Evolutionary conservation across 2,329 filamentous ascomycete genomes (phyloP).

Genomic region (Phoma sp.): DNA sequence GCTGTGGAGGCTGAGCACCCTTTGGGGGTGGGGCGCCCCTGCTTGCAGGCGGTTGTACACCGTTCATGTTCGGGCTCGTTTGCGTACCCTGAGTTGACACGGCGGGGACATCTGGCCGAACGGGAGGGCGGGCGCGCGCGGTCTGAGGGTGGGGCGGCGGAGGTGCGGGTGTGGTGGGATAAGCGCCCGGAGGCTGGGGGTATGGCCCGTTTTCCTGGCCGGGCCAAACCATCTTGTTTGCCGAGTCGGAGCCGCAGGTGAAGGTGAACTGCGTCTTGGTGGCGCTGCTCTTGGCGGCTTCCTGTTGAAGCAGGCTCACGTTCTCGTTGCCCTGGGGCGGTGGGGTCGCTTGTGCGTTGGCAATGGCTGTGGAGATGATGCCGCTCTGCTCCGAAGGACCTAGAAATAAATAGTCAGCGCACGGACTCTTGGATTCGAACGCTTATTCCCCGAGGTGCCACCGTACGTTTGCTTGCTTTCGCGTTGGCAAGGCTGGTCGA

Average conservation of each 20-base stretch:
- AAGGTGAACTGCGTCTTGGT: slow-evolving; percentile 94
- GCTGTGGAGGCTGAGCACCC: slow-evolving; percentile 47
- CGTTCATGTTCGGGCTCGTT: slow-evolving; percentile 60
- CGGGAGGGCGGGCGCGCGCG: slow-evolving; percentile 37
- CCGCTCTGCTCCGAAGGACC: slow-evolving; percentile 64
- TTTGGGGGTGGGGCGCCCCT: slow-evolving; percentile 46
- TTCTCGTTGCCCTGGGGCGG: slow-evolving; percentile 70
- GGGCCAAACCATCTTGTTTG: slow-evolving; percentile 78
- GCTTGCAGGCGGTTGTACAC: slow-evolving; percentile 32
- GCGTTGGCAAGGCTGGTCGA: slow-evolving; percentile 52
- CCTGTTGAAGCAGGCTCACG: slow-evolving; percentile 76
- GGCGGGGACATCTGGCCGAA: slow-evolving; percentile 44
- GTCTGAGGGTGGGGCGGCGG: slow-evolving; percentile 28
- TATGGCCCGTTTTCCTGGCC: slow-evolving; percentile 58
- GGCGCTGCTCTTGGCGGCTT: slow-evolving; percentile 66
- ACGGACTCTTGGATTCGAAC: slow-evolving; percentile 34
- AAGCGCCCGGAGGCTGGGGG: slow-evolving; percentile 48
- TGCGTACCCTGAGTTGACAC: slow-evolving; percentile 62
- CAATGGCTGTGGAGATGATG: slow-evolving; percentile 91
- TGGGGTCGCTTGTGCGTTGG: slow-evolving; percentile 70
- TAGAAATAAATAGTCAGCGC: slow-evolving; percentile 47
- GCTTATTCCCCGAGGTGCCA: slow-evolving; percentile 37
- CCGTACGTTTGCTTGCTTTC: slow-evolving; percentile 50
- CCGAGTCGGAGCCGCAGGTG: slow-evolving; percentile 88
- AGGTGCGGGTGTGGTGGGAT: slow-evolving; percentile 29